Base-by-base conservation (phyloP, 2,329 filamentous ascomycete genomes). In the Ceratocystis colombiana region DNA sequence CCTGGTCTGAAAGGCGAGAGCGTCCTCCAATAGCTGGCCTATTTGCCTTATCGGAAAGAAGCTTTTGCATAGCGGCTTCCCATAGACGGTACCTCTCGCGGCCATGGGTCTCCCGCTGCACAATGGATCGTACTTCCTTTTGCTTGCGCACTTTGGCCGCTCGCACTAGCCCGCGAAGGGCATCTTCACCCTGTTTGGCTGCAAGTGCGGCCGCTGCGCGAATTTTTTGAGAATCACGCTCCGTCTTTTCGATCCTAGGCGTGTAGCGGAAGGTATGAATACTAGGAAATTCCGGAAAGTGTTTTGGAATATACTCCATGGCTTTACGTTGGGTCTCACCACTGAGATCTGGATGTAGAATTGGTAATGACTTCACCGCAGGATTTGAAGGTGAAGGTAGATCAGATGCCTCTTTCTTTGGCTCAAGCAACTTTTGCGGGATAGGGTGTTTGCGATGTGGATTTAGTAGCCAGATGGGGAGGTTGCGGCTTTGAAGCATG, bases 211-310 rank as follows among this genome's bases (percentile, higher is more conserved):
- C 84, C 50, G 84, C 81, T 64, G 84, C 80, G 28, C 84, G 79
- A 57, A 85, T 82, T 72, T 81, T 82, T 70, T 84, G 79, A 0
- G 82, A 79, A 67, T 85, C 81, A 20, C 74, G 76, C 50, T 81
- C 77, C 8, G 44, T 62, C 61, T 66, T 62, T 53, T 70, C 69
- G 20, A 81, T 77, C 44, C 79, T 78, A 1, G 81, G 80, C 0
- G 84, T 87, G 71, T 80, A 82, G 48, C 79, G 80, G 73, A 86
- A 87, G 2, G 84, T 87, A 70, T 87, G 84, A 59, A 81, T 82
- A 72, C 83, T 85, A 0, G 84, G 84, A 68, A 87, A 87, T 8
- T 80, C 77, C 0, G 84, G 84, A 64, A 87, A 85, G 0, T 78
- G 78, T 45, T 75, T 74, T 0, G 84, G 84, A 10, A 87, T 85